Conservation (phyloP, 2,329 filamentous ascomycete genomes). For the Aspergillus jensenii region DNA sequence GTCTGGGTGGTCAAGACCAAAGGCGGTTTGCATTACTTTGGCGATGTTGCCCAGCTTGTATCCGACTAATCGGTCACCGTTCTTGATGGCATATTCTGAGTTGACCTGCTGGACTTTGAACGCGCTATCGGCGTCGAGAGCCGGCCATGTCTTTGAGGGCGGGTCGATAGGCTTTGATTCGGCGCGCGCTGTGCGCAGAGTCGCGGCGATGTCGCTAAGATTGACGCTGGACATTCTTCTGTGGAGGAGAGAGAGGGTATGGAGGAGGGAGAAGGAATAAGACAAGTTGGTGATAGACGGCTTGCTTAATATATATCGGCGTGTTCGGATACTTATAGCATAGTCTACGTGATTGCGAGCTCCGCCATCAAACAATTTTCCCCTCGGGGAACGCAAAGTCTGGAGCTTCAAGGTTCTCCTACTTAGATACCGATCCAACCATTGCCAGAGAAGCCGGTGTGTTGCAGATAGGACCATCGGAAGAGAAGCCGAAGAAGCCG, state of each 20-base stretch:
- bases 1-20: slow-evolving; percentile 21
- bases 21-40: slow-evolving; percentile 22
- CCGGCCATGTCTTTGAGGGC: slow-evolving; percentile 18
- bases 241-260: background rate
- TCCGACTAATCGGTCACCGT: slow-evolving; percentile 19
- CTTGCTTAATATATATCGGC: background rate
- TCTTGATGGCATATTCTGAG: slow-evolving; percentile 13
- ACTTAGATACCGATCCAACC: background rate
- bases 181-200: slow-evolving; percentile 15
- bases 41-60: slow-evolving; percentile 24
- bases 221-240: background rate
- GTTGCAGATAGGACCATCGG: background rate
- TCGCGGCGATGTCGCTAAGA: slow-evolving; percentile 11
- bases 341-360: background rate
- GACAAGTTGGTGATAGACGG: background rate
- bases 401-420: background rate
- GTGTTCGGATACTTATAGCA: background rate
- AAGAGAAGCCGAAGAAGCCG: background rate
- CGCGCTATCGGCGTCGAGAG: slow-evolving; percentile 12
- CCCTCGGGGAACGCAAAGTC: background rate
- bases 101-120: slow-evolving; percentile 19
- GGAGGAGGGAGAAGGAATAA: background rate
- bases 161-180: slow-evolving; percentile 14
- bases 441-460: background rate
- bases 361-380: background rate